Conservation (phyloP, 1,139 yeast genomes). For the Candida albicans region DNA sequence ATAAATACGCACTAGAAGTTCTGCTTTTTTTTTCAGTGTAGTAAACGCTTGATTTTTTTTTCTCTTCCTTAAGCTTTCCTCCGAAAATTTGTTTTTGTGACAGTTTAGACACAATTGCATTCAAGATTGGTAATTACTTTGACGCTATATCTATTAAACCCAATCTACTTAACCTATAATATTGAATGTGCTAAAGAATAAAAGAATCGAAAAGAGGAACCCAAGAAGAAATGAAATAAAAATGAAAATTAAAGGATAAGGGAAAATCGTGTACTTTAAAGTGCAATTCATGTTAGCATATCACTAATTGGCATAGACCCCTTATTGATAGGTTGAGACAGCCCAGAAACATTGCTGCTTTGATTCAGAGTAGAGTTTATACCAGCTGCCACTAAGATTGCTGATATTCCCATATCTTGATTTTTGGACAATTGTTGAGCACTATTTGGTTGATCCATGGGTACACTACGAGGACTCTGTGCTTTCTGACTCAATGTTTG, state of each 20-base stretch:
- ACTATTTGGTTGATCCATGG: background rate
- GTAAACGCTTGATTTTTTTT: slow-evolving; percentile 4
- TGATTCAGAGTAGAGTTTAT: slow-evolving; percentile 5
- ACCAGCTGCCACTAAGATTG: slow-evolving; percentile 31
- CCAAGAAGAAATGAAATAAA: background rate
- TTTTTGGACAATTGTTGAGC: background rate
- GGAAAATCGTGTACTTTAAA: background rate
- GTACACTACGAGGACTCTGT: slow-evolving; percentile 1
- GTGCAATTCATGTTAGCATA: slow-evolving; percentile 19
- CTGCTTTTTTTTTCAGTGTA: background rate
- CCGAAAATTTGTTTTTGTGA: no score
- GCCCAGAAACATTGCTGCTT: background rate
- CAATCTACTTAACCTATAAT: slow-evolving; percentile 2
- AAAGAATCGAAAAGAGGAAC: background rate
- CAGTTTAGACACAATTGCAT: no score
- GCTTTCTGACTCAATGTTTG: slow-evolving; percentile 25
- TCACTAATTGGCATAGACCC: slow-evolving; percentile 26
- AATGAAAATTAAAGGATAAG: background rate
- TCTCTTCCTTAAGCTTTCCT: background rate
- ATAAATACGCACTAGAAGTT: background rate
- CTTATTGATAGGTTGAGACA: slow-evolving; percentile 15
- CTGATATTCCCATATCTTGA: slow-evolving; percentile 22
- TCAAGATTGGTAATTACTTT: no score
- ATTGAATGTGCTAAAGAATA: background rate
- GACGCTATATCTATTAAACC: slow-evolving; percentile 3